A percentile compares a stretch with the other conserved stretches of the same genome.
These are phyloP conservation scores for Pseudogymnoascus sp. DNA, from an alignment of 2,329 filamentous ascomycete species.

Conservation along the genomic window DNA sequence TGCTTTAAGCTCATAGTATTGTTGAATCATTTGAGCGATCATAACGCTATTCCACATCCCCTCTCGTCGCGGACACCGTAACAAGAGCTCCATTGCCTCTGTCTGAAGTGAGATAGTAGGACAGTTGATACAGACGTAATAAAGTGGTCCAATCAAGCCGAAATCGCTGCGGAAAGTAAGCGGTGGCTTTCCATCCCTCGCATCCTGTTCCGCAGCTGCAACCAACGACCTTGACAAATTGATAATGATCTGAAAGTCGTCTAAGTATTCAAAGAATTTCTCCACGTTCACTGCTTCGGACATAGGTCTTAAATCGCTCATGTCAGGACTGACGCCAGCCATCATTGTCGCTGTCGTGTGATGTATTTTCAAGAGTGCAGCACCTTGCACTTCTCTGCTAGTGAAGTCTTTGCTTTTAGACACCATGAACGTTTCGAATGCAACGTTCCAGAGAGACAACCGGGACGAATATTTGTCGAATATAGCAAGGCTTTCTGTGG, in stretches of 20 bases:
- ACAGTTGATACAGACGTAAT: constrained; percentile 12
- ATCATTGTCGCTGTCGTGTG: constrained; percentile 14
- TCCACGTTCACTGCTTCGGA: constrained; percentile 10
- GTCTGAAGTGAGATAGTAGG: constrained; percentile 12
- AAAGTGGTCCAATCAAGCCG: too few species aligned
- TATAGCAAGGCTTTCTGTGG: constrained; percentile 14
- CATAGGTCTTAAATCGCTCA: constrained; percentile 13
- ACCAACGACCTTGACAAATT: constrained; percentile 16
- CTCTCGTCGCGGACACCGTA: constrained; percentile 16
- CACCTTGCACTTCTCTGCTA: constrained; percentile 23
- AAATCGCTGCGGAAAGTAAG: too few species aligned
- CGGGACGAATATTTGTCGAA: constrained; percentile 14
- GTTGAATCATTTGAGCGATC: constrained; percentile 16
- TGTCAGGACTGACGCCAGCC: constrained; percentile 12
- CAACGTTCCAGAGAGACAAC: too few species aligned
- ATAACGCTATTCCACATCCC: constrained; percentile 17
- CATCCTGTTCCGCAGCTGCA: constrained; percentile 14
- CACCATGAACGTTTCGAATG: constrained; percentile 23
- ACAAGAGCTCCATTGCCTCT: constrained; percentile 15
- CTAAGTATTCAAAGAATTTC: constrained; percentile 14
- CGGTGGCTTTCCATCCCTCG: background rate
- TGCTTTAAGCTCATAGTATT: constrained; percentile 17
- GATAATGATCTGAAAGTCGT: constrained; percentile 16
- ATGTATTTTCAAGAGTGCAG: constrained; percentile 26
- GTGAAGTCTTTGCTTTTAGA: constrained; percentile 17